A percentile compares a stretch with the other conserved stretches of the same genome.
Evolutionary conservation across 345 rosid species (phyloP).

Genomic region (Eucalyptus caleyi): DNA sequence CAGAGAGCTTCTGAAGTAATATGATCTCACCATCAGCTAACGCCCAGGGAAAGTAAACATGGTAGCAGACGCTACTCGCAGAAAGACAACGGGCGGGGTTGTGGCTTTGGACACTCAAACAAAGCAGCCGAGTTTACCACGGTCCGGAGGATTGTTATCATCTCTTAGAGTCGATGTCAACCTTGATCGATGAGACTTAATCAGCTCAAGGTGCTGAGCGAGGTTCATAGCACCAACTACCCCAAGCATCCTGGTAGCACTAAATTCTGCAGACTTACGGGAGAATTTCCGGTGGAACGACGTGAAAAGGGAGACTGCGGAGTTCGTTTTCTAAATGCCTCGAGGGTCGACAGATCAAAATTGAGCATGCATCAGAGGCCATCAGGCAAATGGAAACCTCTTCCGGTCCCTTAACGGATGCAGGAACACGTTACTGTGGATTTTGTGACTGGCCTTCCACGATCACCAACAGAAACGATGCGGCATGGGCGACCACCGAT

Average conservation of each 20-base stretch:
- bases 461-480: no score
- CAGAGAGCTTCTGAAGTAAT: accelerated
- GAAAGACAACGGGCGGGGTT: background rate
- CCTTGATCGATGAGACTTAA: background rate
- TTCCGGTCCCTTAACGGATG: no score
- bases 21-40: background rate
- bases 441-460: no score
- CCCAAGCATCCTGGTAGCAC: background rate
- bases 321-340: background rate
- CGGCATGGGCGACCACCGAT: no score
- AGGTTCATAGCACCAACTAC: background rate
- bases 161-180: background rate
- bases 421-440: no score
- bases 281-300: no score
- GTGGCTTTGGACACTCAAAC: background rate
- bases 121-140: background rate
- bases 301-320: no score
- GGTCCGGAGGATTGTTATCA: background rate
- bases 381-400: no score
- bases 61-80: background rate
- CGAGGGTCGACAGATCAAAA: background rate
- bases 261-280: background rate
- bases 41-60: background rate
- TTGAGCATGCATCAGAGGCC: no score
- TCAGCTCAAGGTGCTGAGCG: background rate